These are phyloP conservation scores for Stenogyne calaminthoides DNA, from an alignment of 305 asterid species.

Conservation along the genomic window DNA sequence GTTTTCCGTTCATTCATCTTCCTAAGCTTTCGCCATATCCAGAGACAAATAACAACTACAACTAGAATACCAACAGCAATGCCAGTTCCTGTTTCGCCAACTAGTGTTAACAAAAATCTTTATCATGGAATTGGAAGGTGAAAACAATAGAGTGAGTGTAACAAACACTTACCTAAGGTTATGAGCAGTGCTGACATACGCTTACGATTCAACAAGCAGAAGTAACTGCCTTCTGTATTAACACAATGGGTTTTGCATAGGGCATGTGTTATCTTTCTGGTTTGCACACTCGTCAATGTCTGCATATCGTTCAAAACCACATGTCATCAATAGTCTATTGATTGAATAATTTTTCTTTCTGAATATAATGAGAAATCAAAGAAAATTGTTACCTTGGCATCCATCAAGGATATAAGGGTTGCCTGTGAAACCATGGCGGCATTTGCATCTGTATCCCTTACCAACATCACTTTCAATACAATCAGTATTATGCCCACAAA, in stretches of 20 bases:
- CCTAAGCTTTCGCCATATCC: constrained; percentile 30
- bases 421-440: constrained; percentile 36
- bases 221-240: constrained; percentile 36
- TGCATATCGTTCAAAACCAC: background rate
- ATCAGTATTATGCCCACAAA: constrained; percentile 27
- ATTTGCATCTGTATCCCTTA: constrained; percentile 36
- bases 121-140: background rate
- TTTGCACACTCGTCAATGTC: constrained; percentile 42
- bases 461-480: constrained; percentile 15
- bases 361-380: background rate
- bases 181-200: background rate
- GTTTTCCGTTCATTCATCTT: constrained; percentile 19
- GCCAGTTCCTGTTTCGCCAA: constrained; percentile 27
- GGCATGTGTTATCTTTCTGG: constrained; percentile 24
- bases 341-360: background rate
- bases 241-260: constrained; percentile 11
- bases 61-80: constrained; percentile 27
- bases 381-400: constrained; percentile 38
- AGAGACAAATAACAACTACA: constrained; percentile 20
- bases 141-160: background rate
- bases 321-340: background rate
- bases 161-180: background rate
- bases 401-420: constrained; percentile 42
- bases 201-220: constrained; percentile 23
- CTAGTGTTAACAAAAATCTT: constrained; percentile 17